Evolutionary conservation across 257 asterid genomes (phyloP).

Genomic region (Coffea eugenioides): DNA sequence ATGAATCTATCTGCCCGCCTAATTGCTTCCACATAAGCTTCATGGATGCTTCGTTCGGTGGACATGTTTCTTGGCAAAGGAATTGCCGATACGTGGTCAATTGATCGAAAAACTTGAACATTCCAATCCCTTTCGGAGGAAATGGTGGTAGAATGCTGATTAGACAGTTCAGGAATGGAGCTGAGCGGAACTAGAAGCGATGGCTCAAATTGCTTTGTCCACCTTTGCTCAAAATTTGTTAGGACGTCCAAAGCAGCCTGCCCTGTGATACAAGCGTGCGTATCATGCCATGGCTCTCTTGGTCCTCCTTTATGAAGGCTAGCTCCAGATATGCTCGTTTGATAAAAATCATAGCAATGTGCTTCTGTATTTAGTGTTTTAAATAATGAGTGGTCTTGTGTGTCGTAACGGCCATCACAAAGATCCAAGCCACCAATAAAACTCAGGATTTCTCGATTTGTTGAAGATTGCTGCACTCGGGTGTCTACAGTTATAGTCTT

Average conservation of each 20-base stretch:
- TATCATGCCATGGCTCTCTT: conserved; percentile 93
- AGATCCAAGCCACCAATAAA: conserved; percentile 85
- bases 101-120: conserved; percentile 80
- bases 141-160: conserved; percentile 27
- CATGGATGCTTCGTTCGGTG: conserved; percentile 69
- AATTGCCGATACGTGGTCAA: conserved; percentile 64
- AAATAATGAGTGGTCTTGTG: conserved; percentile 76
- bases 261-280: conserved; percentile 72
- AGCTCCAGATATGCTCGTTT: conserved; percentile 76
- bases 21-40: conserved; percentile 82
- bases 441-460: conserved; percentile 65
- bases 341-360: conserved; percentile 78
- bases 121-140: conserved; percentile 52
- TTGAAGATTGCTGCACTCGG: conserved; percentile 38
- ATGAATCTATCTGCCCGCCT: conserved; percentile 73
- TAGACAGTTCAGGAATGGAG: conserved; percentile 54
- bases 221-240: conserved; percentile 77
- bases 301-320: conserved; percentile 90
- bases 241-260: conserved; percentile 72
- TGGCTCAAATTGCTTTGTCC: conserved; percentile 78
- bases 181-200: conserved; percentile 47
- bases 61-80: conserved; percentile 48
- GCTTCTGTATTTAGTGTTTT: conserved; percentile 69
- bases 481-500: conserved; percentile 63
- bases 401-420: conserved; percentile 91